phyloP scores from a whole-genome alignment of 306 rosid species.

The Lupinus albus region DNA sequence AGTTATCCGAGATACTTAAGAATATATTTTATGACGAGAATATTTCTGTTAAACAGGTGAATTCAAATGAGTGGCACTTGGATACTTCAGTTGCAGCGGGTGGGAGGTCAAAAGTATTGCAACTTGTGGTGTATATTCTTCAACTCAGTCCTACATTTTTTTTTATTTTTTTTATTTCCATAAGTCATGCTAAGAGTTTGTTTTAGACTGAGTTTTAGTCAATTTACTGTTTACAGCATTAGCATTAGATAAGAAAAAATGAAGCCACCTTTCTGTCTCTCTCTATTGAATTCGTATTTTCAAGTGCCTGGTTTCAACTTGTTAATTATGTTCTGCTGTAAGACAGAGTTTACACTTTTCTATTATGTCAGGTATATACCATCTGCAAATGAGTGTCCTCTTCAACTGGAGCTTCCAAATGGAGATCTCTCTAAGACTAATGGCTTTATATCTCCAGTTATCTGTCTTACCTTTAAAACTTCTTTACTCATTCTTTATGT shows the following conservation, averaged over 20 bases:
- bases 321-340: conserved; percentile 25
- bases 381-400: conserved; percentile 86
- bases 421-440: conserved; percentile 86
- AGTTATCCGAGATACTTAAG: conserved; percentile 15
- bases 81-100: conserved; percentile 95
- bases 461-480: conserved; percentile 41
- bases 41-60: conserved; percentile 62
- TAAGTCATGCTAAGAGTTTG: conserved; percentile 20
- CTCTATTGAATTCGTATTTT: conserved; percentile 17
- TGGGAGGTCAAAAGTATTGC: conserved; percentile 98
- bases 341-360: conserved; percentile 34
- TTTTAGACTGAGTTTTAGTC: neutral
- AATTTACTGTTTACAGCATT: neutral
- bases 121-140: conserved; percentile 91
- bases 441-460: conserved; percentile 94
- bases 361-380: conserved; percentile 72
- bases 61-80: conserved; percentile 96
- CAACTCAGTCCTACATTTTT: conserved; percentile 48
- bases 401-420: conserved; percentile 77
- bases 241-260: neutral
- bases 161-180: conserved; percentile 7
- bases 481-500: conserved; percentile 9
- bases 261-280: neutral
- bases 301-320: conserved; percentile 27
- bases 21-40: conserved; percentile 10